Percentiles rank a stretch among this genome's conserved stretches.
These are phyloP conservation scores for Fusarium lateritium DNA, from an alignment of 2,329 filamentous ascomycete species.

Conservation along the genomic window DNA sequence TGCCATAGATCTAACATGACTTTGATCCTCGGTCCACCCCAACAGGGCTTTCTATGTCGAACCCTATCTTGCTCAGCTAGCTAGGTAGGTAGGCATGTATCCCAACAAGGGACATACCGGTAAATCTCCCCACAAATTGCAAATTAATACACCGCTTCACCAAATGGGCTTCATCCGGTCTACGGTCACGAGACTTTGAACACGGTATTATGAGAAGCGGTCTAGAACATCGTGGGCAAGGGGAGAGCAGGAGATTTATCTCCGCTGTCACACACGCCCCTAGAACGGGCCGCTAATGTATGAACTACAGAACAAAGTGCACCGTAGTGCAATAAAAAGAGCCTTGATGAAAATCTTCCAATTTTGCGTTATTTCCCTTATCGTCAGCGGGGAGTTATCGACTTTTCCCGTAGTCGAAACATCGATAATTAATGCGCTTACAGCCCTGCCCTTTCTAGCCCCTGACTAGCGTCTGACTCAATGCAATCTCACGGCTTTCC, in stretches of 20 bases:
- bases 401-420: constrained; percentile 20
- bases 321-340: constrained; percentile 18
- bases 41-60: constrained; percentile 18
- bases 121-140: constrained; percentile 13
- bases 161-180: constrained; percentile 22
- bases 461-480: constrained; percentile 41
- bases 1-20: background rate
- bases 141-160: constrained; percentile 28
- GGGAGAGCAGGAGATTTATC: constrained; percentile 10
- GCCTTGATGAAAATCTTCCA: constrained; percentile 30
- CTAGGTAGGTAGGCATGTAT: background rate
- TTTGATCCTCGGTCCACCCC: background rate
- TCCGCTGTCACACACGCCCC: constrained; percentile 23
- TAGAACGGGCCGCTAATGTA: constrained; percentile 8
- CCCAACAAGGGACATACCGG: background rate
- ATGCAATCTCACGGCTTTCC: constrained; percentile 16
- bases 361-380: constrained; percentile 38
- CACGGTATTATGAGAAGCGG: constrained; percentile 19
- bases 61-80: constrained; percentile 24
- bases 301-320: constrained; percentile 32
- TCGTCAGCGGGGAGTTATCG: constrained; percentile 31
- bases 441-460: constrained; percentile 21
- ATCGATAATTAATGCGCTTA: constrained; percentile 32
- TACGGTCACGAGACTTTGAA: constrained; percentile 11
- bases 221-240: constrained; percentile 26